A percentile compares a stretch with the other conserved stretches of the same genome.
Evolutionary conservation across 2,329 filamentous ascomycete genomes (phyloP).

Genomic region (Nemania sp.): DNA sequence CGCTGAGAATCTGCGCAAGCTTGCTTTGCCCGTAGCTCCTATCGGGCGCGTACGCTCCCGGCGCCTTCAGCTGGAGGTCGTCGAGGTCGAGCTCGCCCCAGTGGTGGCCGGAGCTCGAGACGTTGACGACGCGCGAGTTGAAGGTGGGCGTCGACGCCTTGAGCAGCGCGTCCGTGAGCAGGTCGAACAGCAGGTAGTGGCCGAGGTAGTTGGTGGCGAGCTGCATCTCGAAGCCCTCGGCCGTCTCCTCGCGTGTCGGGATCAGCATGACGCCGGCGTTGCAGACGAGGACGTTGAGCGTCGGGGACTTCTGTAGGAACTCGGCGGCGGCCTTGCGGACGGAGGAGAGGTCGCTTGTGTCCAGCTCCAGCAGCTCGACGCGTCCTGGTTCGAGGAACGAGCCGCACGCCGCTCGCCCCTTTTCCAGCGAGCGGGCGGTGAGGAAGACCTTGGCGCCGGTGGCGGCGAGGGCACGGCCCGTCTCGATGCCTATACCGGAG

Average conservation of each 20-base stretch:
- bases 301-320: slow-evolving; percentile 23
- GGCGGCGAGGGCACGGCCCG: slow-evolving; percentile 21
- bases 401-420: slow-evolving; percentile 9
- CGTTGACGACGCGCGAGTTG: slow-evolving; percentile 24
- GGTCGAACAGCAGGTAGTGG: slow-evolving; percentile 24
- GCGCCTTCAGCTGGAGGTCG: slow-evolving; percentile 16
- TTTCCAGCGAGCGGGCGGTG: slow-evolving; percentile 18
- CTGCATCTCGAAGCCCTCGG: slow-evolving; percentile 27
- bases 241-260: slow-evolving; percentile 18
- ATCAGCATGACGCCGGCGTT: slow-evolving; percentile 25
- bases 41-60: slow-evolving; percentile 11
- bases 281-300: slow-evolving; percentile 41
- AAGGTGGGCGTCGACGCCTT: slow-evolving; percentile 17
- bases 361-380: slow-evolving; percentile 23
- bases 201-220: slow-evolving; percentile 26
- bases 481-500: slow-evolving; percentile 24
- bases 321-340: slow-evolving; percentile 21
- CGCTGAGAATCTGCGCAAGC: slow-evolving; percentile 51
- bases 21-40: slow-evolving; percentile 47
- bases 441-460: slow-evolving; percentile 25
- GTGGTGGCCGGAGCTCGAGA: slow-evolving; percentile 22
- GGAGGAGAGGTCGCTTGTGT: slow-evolving; percentile 9
- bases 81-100: slow-evolving; percentile 16
- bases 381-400: slow-evolving; percentile 22
- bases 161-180: slow-evolving; percentile 19